Percentiles rank a stretch among this genome's conserved stretches.
phyloP scores from a whole-genome alignment of 2,329 filamentous ascomycete genomes.

The Trichophyton mentagrophytes region DNA sequence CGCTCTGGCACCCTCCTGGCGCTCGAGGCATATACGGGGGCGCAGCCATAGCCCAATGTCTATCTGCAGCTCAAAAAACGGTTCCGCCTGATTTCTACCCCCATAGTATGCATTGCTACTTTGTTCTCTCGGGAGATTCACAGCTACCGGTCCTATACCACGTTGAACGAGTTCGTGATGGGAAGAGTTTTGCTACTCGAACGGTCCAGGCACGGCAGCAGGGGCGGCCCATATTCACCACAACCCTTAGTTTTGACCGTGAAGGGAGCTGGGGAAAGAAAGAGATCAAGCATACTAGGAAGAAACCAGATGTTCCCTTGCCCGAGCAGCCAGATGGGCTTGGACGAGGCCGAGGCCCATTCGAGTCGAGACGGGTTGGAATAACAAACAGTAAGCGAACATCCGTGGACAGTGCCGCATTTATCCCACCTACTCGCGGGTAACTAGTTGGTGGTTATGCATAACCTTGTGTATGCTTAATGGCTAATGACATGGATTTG shows the following conservation, averaged over 20 bases:
- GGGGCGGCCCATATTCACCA: constrained; percentile 86
- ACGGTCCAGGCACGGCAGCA: constrained; percentile 92
- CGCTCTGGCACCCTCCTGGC: constrained; percentile 81
- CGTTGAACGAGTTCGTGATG: constrained; percentile 85
- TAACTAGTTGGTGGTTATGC: background rate
- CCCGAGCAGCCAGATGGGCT: constrained; percentile 29
- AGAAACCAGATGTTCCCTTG: constrained; percentile 43
- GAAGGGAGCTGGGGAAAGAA: constrained; percentile 42
- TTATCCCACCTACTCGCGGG: background rate
- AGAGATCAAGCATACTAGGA: constrained; percentile 52
- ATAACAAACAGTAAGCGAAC: constrained; percentile 40
- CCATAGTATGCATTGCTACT: constrained; percentile 99
- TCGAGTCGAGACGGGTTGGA: constrained; percentile 45
- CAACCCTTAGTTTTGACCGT: constrained; percentile 76
- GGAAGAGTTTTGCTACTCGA: constrained; percentile 75
- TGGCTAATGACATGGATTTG: background rate
- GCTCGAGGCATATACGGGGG: constrained; percentile 91
- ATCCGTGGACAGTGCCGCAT: background rate
- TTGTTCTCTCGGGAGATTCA: constrained; percentile 77
- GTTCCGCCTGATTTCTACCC: constrained; percentile 67
- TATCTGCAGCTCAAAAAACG: constrained; percentile 77
- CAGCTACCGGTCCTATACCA: constrained; percentile 85
- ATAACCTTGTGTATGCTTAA: background rate
- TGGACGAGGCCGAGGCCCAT: constrained; percentile 36
- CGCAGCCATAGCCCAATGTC: constrained; percentile 81